A percentile compares a stretch with the other conserved stretches of the same genome.
Evolutionary conservation across 495 filamentous ascomycete species (phyloP).

Genomic region (Penicillium riverlandense): DNA sequence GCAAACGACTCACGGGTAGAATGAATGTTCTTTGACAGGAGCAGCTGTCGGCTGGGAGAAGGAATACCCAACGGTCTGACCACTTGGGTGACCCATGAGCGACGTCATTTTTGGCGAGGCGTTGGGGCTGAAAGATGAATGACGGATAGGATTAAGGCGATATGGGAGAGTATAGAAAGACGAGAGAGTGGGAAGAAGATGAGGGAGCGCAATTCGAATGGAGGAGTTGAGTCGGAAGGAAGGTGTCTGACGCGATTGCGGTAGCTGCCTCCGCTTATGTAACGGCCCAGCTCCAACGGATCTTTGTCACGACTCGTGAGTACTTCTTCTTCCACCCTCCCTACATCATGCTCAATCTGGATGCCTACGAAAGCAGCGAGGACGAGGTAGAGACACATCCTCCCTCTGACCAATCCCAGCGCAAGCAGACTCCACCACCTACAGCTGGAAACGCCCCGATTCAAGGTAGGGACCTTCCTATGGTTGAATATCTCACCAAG

Average conservation of each 20-base stretch:
- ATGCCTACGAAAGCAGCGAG: constrained; percentile 69
- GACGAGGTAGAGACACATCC: constrained; percentile 42
- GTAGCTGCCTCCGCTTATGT: constrained; percentile 38
- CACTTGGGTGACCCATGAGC: constrained; percentile 33
- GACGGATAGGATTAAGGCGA: background rate
- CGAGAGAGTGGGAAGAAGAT: constrained; percentile 1
- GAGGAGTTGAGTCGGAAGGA: constrained; percentile 10
- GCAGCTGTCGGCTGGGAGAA: constrained; percentile 47
- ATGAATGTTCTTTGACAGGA: constrained; percentile 64
- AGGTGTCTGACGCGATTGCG: constrained; percentile 32
- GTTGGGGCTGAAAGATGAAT: no score
- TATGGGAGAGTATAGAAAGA: background rate
- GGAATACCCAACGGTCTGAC: constrained; percentile 49
- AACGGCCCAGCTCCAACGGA: constrained; percentile 10
- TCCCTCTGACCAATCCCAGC: background rate
- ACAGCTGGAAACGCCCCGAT: no score
- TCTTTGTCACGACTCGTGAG: background rate
- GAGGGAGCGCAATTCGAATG: constrained; percentile 4
- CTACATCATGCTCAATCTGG: constrained; percentile 55
- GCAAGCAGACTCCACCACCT: constrained; percentile 2
- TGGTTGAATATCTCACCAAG: background rate
- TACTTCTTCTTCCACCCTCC: background rate
- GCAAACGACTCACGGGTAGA: constrained; percentile 70
- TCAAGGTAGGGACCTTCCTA: no score
- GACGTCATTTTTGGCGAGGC: constrained; percentile 33